Evolutionary conservation across 2,329 filamentous ascomycete species (phyloP).

Genomic region (Aspergillus spinulosporus): DNA sequence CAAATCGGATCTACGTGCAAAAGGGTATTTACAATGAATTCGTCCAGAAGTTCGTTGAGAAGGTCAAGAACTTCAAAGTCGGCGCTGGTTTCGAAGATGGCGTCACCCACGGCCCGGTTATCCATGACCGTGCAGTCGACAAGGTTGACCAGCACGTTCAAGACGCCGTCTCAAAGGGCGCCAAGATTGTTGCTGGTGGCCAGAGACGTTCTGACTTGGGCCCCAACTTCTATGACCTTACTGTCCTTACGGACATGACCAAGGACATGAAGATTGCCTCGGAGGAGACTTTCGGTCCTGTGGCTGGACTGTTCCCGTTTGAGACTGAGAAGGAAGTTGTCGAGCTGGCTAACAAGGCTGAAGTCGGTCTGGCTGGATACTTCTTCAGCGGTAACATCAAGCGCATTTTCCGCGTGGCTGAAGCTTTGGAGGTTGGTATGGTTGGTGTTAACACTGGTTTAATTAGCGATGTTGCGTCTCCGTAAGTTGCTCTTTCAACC

Average conservation of each 20-base stretch:
- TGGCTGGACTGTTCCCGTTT: conserved; percentile 87
- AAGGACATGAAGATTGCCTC: conserved; percentile 77
- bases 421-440: conserved; percentile 56
- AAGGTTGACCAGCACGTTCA: conserved; percentile 80
- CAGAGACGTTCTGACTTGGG: conserved; percentile 73
- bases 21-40: conserved; percentile 56
- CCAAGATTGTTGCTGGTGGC: conserved; percentile 72
- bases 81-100: conserved; percentile 49
- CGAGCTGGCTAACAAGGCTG: conserved; percentile 72
- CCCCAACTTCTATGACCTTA: conserved; percentile 84
- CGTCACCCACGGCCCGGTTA: conserved; percentile 52
- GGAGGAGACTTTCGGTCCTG: conserved; percentile 95
- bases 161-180: conserved; percentile 77
- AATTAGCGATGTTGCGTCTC: conserved; percentile 55
- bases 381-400: conserved; percentile 73
- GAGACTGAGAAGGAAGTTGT: conserved; percentile 87
- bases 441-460: conserved; percentile 70
- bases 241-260: conserved; percentile 84
- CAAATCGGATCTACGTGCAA: conserved; percentile 59
- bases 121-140: conserved; percentile 76
- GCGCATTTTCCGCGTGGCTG: conserved; percentile 60
- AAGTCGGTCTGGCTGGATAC: conserved; percentile 90
- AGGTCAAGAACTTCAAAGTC: conserved; percentile 52
- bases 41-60: conserved; percentile 55
- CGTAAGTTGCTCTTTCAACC: conserved; percentile 36